Evolutionary conservation across 139 green algal species (phyloP), one percentile per base, ranked within the genome.

Genomic region (Volvox africanus): DNA sequence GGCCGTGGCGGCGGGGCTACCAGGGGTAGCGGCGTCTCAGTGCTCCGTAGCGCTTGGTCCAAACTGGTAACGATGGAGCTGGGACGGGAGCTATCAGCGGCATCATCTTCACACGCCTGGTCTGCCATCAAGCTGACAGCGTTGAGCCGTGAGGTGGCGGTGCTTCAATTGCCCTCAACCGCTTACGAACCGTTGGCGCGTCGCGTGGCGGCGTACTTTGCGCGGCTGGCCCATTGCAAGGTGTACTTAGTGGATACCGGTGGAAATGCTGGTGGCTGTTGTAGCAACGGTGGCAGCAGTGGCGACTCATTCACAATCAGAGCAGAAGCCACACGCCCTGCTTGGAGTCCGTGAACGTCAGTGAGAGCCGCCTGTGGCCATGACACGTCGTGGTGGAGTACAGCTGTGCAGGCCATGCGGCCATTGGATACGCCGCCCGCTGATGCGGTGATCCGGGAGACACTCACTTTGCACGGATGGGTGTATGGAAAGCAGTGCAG

Each of bases 51-150:
- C 36, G 88, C 88, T 2, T 78, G 77, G 88, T 76, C 67, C 80
- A 92, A 92, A 81, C 80, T 92, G 0, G 62, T 92, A 9, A 78
- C 88, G 21, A 88, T 92, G 88, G 88, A 88, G 80, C 73, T 88
- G 36, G 79, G 79, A 24, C 30, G 87, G 36, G 20, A 69, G 61
- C 87, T 91, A 24, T 65, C 82, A 17, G 20, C 61, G 61, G 35
- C 19, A 5, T 17, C 67, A 36, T 17, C 65, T 9, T 14, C 44
- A 55, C 44, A 55, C 0, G 67, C 33, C 6, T 88, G 83, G 83
- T 21, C 32, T 12, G 14, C 1, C 9, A 32, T 88, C 24, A 22
- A 20, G n/a, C 18, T 88, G 67, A 62, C 65, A 33, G 67, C 9
- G 67, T 33, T 80, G 35, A 69, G 24, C 35, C 35, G 33, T 1